These are phyloP conservation scores for Candolleomyces aberdarensis DNA, from an alignment of 768 basidiomycete genomes.

Conservation along the genomic window DNA sequence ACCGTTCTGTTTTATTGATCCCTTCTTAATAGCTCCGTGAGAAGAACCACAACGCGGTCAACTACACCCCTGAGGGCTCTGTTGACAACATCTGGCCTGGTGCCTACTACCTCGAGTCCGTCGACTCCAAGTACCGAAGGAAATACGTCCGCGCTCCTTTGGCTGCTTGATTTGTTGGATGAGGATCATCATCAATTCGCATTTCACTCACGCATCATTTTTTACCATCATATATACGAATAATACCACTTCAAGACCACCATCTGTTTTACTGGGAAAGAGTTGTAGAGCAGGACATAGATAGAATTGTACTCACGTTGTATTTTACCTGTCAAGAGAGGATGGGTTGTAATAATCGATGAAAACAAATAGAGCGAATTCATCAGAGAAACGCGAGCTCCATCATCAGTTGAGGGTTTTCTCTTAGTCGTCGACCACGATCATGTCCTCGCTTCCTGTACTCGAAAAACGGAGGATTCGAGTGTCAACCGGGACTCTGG, in stretches of 20 bases:
- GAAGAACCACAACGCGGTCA: conserved; percentile 89
- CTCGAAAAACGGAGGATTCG: conserved; percentile 14
- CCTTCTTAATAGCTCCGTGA: conserved; percentile 73
- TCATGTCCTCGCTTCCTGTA: background rate
- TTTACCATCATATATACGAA: background rate
- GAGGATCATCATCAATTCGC: background rate
- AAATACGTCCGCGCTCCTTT: conserved; percentile 65
- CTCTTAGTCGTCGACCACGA: background rate
- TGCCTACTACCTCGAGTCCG: conserved; percentile 85
- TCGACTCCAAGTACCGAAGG: conserved; percentile 89
- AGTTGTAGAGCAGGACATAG: conserved; percentile 7
- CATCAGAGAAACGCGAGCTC: background rate
- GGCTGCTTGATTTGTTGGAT: conserved; percentile 23
- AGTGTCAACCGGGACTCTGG: conserved; percentile 11
- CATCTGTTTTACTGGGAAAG: conserved; percentile 4
- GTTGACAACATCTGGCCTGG: conserved; percentile 94
- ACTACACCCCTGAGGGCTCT: conserved; percentile 82
- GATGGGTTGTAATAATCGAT: conserved; percentile 1
- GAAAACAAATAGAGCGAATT: too few relatives aligned
- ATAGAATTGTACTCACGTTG: conserved; percentile 11
- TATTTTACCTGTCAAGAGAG: conserved; percentile 7
- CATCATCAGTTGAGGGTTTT: background rate
- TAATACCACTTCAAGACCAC: background rate
- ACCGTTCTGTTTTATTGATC: conserved; percentile 8
- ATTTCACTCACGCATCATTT: background rate